These are phyloP conservation scores for Solanum gandarillasii DNA, from an alignment of 257 asterid genomes.

Conservation along the genomic window DNA sequence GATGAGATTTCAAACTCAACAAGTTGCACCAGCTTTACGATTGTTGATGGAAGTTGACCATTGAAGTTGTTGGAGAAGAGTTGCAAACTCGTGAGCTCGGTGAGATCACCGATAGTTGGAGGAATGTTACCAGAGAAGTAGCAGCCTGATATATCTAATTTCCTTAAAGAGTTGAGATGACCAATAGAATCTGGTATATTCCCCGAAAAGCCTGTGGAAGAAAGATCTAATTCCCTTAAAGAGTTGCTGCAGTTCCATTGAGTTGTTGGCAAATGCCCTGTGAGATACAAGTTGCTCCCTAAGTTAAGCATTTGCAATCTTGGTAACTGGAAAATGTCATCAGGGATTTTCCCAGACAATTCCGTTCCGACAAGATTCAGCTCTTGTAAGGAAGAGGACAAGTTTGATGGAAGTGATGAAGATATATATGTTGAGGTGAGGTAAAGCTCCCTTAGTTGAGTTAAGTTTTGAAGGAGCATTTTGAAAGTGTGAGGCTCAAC, in stretches of 20 bases:
- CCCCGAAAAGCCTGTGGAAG: slow-evolving; percentile 7
- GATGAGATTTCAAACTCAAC: slow-evolving; percentile 3
- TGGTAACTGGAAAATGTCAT: slow-evolving; percentile 1
- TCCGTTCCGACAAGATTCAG: slow-evolving; percentile 3
- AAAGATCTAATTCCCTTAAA: slow-evolving; percentile 3
- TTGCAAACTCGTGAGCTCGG: neutral
- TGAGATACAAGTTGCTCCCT: neutral
- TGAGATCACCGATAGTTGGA: slow-evolving; percentile 12
- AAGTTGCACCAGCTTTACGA: slow-evolving; percentile 7
- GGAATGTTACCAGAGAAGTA: slow-evolving; percentile 14
- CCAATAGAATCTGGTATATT: slow-evolving; percentile 12
- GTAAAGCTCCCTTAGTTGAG: neutral
- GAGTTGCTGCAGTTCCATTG: slow-evolving; percentile 12
- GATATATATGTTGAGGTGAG: neutral
- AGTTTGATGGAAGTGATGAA: slow-evolving; percentile 10
- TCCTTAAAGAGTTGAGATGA: neutral
- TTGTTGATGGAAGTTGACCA: slow-evolving; percentile 12
- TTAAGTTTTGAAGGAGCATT: slow-evolving; percentile 16
- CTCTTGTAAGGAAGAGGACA: slow-evolving; percentile 5
- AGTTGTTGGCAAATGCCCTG: neutral
- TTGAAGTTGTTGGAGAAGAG: slow-evolving; percentile 7
- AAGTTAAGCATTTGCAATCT: slow-evolving; percentile 4
- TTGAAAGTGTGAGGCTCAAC: slow-evolving; percentile 7
- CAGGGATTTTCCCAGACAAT: slow-evolving; percentile 5
- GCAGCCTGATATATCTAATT: slow-evolving; percentile 5